These are phyloP conservation scores for Trichocomaceae sp. DNA, from an alignment of 2,329 filamentous ascomycete species.

Conservation along the genomic window DNA sequence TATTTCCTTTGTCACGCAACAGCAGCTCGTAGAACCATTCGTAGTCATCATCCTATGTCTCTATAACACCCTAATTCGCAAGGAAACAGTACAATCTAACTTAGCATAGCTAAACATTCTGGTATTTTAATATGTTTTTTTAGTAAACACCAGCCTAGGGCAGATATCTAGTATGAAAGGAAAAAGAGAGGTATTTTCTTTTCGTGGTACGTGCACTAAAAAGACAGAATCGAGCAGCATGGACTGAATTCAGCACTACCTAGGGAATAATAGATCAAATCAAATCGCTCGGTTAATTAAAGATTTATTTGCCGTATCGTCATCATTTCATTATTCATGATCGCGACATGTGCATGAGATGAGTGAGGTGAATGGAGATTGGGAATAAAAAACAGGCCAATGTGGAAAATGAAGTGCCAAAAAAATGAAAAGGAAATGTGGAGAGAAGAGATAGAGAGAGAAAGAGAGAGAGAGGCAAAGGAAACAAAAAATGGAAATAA, in stretches of 20 bases:
- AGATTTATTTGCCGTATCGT: not conserved
- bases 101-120: too few species aligned
- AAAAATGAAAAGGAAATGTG: constrained; percentile 2
- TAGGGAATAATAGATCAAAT: not conserved
- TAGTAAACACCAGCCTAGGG: too few species aligned
- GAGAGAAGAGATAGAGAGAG: not conserved
- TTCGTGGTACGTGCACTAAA: not conserved
- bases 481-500: too few species aligned
- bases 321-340: too few species aligned
- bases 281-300: not conserved
- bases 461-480: too few species aligned
- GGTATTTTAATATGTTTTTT: too few species aligned
- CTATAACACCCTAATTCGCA: too few species aligned
- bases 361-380: not conserved
- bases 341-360: not conserved
- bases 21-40: too few species aligned
- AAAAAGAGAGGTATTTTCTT: not conserved
- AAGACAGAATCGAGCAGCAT: not conserved
- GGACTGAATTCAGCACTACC: not conserved
- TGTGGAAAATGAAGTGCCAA: not conserved
- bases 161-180: too few species aligned
- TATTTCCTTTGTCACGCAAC: not conserved
- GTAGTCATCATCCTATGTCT: too few species aligned
- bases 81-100: too few species aligned
- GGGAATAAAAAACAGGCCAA: not conserved